phyloP scores from a whole-genome alignment of 768 basidiomycete species.

The Russula vinacea region DNA sequence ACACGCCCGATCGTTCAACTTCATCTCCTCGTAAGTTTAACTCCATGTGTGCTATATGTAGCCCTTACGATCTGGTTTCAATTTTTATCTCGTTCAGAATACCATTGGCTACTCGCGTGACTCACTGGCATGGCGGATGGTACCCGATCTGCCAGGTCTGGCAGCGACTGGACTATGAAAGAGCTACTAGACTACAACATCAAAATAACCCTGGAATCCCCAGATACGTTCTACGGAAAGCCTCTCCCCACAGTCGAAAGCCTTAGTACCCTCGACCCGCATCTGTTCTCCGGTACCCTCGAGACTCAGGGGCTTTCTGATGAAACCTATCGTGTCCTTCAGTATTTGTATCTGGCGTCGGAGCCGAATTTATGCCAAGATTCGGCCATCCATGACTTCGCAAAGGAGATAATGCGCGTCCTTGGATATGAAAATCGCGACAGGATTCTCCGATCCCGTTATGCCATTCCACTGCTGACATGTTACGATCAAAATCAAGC shows the following conservation, averaged over 20 bases:
- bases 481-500: background rate
- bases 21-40: no score
- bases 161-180: background rate
- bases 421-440: background rate
- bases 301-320: background rate
- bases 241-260: background rate
- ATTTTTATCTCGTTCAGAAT: no score
- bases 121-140: no score
- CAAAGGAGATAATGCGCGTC: background rate
- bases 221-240: background rate
- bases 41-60: no score
- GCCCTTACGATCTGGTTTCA: no score
- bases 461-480: background rate
- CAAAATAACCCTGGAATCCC: background rate
- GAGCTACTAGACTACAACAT: background rate
- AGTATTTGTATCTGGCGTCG: constrained; percentile 9
- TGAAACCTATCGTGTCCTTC: constrained; percentile 5
- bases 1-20: no score
- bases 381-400: background rate
- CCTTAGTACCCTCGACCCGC: background rate
- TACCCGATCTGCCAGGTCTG: no score
- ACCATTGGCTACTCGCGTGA: no score
- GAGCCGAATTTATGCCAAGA: background rate
- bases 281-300: constrained; percentile 1
- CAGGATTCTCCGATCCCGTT: background rate